Evolutionary conservation across 2,329 filamentous ascomycete genomes (phyloP).

Genomic region (Sporothrix phasma): DNA sequence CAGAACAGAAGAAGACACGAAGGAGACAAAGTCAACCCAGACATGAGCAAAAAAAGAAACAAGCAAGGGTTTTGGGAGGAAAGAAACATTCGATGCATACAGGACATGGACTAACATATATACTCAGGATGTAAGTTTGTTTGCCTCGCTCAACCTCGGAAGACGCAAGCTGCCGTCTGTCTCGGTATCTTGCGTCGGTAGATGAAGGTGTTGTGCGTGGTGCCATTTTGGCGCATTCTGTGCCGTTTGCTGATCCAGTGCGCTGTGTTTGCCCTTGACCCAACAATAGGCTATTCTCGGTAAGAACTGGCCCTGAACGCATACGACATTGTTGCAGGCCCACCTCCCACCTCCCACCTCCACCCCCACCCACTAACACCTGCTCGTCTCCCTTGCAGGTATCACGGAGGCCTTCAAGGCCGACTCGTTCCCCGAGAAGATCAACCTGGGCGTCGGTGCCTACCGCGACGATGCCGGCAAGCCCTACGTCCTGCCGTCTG

Average conservation of each 20-base stretch:
- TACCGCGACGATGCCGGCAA: constrained; percentile 98
- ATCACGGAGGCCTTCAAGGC: constrained; percentile 99
- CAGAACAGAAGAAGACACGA: neutral
- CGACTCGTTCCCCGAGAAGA: constrained; percentile 87
- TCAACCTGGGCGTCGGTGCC: constrained; percentile 95
- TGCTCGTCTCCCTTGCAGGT: constrained; percentile 36
- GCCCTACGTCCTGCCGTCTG: constrained; percentile 93
- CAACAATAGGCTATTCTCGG: constrained; percentile 18
- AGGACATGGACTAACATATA: constrained; percentile 14
- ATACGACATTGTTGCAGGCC: too few species aligned
- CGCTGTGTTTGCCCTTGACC: constrained; percentile 11
- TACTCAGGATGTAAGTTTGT: constrained; percentile 29
- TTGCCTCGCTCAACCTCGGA: constrained; percentile 20
- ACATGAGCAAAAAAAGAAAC: neutral
- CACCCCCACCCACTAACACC: constrained; percentile 19
- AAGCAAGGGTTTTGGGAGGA: too few species aligned
- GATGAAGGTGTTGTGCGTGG: neutral
- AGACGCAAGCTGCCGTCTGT: neutral
- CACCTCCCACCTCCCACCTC: neutral
- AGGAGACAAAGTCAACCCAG: neutral
- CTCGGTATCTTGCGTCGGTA: neutral
- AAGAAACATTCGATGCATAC: neutral
- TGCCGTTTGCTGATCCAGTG: constrained; percentile 5
- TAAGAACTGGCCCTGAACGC: neutral
- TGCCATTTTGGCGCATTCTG: neutral